phyloP scores from a whole-genome alignment of 805 yeast genomes.

The Saccharomycopsis lassenensis region DNA sequence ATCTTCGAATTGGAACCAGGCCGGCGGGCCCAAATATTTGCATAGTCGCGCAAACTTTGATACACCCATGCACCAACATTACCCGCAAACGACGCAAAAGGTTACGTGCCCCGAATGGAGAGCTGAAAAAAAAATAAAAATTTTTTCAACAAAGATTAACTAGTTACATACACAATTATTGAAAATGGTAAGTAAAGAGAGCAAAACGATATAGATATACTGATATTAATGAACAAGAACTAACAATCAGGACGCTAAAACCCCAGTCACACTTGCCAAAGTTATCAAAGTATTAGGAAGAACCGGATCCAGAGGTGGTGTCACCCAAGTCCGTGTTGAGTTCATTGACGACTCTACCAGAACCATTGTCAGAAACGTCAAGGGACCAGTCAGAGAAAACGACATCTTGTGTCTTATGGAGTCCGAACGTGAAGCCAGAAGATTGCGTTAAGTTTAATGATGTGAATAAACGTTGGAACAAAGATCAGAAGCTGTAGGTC shows the following conservation, averaged over 20 bases:
- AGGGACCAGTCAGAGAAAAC: slow-evolving; percentile 96
- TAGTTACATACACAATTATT: too few relatives aligned
- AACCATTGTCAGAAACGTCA: slow-evolving; percentile 94
- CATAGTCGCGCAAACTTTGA: too few relatives aligned
- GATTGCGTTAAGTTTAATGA: slow-evolving; percentile 57
- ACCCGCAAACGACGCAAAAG: too few relatives aligned
- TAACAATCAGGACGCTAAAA: slow-evolving; percentile 36
- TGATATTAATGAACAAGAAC: slow-evolving; percentile 1
- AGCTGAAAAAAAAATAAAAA: too few relatives aligned
- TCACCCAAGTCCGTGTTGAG: slow-evolving; percentile 96
- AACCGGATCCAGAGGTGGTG: slow-evolving; percentile 99
- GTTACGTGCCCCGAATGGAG: too few relatives aligned
- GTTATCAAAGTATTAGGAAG: slow-evolving; percentile 99
- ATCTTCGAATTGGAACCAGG: too few relatives aligned
- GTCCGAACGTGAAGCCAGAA: slow-evolving; percentile 99
- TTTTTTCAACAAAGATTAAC: too few relatives aligned
- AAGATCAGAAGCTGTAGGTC: too few relatives aligned
- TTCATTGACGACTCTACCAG: slow-evolving; percentile 91
- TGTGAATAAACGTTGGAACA: neutral
- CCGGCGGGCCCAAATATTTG: too few relatives aligned
- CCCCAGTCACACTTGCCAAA: slow-evolving; percentile 98
- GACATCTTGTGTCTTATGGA: slow-evolving; percentile 99
- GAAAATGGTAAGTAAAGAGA: too few relatives aligned
- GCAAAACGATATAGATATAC: too few relatives aligned
- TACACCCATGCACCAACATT: too few relatives aligned